phyloP scores from a whole-genome alignment of 2,329 filamentous ascomycete genomes.

The Fusarium marasasianum region DNA sequence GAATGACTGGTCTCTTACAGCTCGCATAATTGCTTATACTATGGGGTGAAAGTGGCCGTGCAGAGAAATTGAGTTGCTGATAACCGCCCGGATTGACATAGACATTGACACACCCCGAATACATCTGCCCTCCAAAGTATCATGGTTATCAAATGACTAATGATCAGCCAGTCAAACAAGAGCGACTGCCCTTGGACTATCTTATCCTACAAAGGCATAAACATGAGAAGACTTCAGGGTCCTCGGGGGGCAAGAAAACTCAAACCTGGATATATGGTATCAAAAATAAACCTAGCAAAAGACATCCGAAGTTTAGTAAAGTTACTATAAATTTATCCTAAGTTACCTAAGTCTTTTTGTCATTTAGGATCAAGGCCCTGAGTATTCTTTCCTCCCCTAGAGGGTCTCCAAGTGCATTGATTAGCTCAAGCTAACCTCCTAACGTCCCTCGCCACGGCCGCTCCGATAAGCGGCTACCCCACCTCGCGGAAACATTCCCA shows the following conservation, averaged over 20 bases:
- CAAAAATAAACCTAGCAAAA: too few species aligned
- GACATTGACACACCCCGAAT: neutral
- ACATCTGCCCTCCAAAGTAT: neutral
- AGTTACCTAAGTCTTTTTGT: too few species aligned
- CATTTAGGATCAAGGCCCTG: too few species aligned
- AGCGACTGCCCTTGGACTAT: neutral
- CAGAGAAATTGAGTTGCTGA: neutral
- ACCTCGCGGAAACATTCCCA: slow-evolving; percentile 35
- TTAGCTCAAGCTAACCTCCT: neutral
- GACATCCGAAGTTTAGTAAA: too few species aligned
- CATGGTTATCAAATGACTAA: neutral
- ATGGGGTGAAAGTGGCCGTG: neutral
- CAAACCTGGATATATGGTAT: too few species aligned
- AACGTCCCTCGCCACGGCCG: neutral
- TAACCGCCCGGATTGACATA: too few species aligned
- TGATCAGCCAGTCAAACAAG: neutral
- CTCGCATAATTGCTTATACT: accelerated
- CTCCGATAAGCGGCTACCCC: neutral
- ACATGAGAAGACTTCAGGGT: neutral
- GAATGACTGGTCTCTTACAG: neutral
- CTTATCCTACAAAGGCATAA: neutral
- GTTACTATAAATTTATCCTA: too few species aligned
- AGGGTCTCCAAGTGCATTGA: neutral
- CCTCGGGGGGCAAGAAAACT: too few species aligned
- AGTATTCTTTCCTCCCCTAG: too few species aligned